These are phyloP conservation scores for Neurospora sp. DNA, from an alignment of 495 filamentous ascomycete species.

Conservation along the genomic window DNA sequence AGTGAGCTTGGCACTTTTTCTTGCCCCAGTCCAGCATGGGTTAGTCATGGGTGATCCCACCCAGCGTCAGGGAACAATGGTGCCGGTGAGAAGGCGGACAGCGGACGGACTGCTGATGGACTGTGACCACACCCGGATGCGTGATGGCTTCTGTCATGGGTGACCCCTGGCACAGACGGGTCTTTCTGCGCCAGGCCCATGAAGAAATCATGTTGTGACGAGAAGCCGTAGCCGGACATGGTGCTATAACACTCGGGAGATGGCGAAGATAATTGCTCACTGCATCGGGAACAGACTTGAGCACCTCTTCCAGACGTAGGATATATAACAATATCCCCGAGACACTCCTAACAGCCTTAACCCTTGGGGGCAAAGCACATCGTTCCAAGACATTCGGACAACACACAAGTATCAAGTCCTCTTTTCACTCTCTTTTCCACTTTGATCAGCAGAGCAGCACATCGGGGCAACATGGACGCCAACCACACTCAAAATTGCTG, in stretches of 20 bases:
- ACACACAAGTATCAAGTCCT: not conserved
- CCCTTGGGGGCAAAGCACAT: not conserved
- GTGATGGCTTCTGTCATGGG: not conserved
- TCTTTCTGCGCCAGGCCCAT: not conserved
- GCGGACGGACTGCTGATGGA: not conserved
- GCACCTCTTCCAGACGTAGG: not conserved
- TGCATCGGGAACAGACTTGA: not conserved
- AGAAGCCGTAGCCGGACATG: not conserved
- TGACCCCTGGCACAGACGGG: not conserved
- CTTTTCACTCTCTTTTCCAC: not conserved
- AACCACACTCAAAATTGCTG: not conserved
- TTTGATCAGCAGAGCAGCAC: not conserved
- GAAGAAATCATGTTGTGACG: not conserved
- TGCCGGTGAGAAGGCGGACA: not conserved
- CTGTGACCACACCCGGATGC: not conserved
- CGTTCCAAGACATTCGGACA: not conserved
- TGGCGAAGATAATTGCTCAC: not conserved
- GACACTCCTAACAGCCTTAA: not conserved
- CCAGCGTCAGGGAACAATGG: not conserved
- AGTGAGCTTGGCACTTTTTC: not conserved
- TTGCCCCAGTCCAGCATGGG: not conserved
- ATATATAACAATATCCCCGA: slow-evolving; percentile 1
- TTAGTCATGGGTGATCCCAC: not conserved
- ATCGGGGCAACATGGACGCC: not conserved
- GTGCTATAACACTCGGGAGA: not conserved